Evolutionary conservation across 2,329 filamentous ascomycete species (phyloP), one percentile per base, ranked within the genome.

Genomic region (Aureobasidium sp.): DNA sequence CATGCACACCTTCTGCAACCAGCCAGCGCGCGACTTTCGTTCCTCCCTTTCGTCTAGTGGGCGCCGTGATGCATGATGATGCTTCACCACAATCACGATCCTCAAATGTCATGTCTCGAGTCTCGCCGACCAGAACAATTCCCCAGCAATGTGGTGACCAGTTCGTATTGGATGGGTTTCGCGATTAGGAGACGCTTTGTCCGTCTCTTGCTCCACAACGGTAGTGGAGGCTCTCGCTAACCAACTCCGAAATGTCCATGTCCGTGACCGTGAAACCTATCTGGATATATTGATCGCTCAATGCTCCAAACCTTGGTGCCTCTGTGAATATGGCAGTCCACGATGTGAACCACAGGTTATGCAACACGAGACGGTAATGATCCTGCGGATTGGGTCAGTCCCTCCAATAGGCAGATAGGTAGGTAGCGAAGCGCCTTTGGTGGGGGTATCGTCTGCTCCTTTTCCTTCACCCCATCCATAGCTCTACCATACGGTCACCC

Each of bases 221-320:
- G 7, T 57, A 57, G 40, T 46, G 50, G 50, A 54, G 40, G 40
- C 53, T 57, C 27, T 45, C 53, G 53, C 38, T 57, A 57, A 57
- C 23, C 38, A 57, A 25, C 40, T 45, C 53, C 38, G 40, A 57
- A 43, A 21, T 45, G 38, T 33, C 19, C 31, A 27, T 55, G 27
- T 45, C 53, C 40, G 53, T 42, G 37, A 54, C 25, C 50, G 21
- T 21, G 38, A 43, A 27, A 33, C 11, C 38, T 35, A 45, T 45
- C 19, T 57, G 27, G 29, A 43, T 54, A 54, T 54, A 54, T 53
- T 53, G 49, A 53, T 35, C 33, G 23, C 27, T 33, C 10, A 37
- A 54, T 42, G 51, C 17, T 31, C 25, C 23, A 33, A 10, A 21
- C n/a, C 17, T 40, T 35, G 46, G 21, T 31, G 27, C 25, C 6